These are phyloP conservation scores for Gnomoniopsis sp. DNA, from an alignment of 2,329 filamentous ascomycete genomes.

Conservation along the genomic window DNA sequence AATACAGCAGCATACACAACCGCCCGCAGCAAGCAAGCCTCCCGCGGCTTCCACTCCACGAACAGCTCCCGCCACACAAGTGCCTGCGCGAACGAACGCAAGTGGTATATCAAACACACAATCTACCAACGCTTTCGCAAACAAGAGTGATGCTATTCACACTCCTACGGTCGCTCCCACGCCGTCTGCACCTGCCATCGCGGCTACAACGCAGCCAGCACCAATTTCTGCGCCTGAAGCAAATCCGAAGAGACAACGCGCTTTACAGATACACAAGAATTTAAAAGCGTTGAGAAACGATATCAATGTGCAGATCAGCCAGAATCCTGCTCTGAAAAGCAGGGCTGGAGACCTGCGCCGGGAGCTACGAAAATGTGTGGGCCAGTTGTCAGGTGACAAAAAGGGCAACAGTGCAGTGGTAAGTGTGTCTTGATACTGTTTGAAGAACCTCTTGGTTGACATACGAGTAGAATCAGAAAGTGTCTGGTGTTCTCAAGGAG, in stretches of 20 bases:
- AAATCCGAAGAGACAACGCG: conserved; percentile 35
- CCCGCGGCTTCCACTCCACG: neutral
- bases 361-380: conserved; percentile 67
- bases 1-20: conserved; percentile 5
- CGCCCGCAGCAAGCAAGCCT: conserved; percentile 1
- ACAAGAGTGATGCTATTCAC: neutral
- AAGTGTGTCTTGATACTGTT: neutral
- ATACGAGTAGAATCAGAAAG: conserved; percentile 39
- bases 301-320: conserved; percentile 50
- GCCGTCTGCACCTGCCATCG: neutral
- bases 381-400: conserved; percentile 55
- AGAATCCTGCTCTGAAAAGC: conserved; percentile 56
- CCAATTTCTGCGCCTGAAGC: conserved; percentile 2
- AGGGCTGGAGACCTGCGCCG: conserved; percentile 70
- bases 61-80: neutral
- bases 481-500: conserved; percentile 49
- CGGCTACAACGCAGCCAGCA: neutral
- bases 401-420: conserved; percentile 45
- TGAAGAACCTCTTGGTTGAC: conserved; percentile 10
- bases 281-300: conserved; percentile 55
- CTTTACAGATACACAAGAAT: conserved; percentile 60
- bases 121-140: neutral
- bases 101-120: conserved; percentile 8
- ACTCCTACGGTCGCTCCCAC: neutral
- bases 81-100: neutral